Evolutionary conservation across 352 stramenopile species (phyloP).

Genomic region (Pythium chondricola): DNA sequence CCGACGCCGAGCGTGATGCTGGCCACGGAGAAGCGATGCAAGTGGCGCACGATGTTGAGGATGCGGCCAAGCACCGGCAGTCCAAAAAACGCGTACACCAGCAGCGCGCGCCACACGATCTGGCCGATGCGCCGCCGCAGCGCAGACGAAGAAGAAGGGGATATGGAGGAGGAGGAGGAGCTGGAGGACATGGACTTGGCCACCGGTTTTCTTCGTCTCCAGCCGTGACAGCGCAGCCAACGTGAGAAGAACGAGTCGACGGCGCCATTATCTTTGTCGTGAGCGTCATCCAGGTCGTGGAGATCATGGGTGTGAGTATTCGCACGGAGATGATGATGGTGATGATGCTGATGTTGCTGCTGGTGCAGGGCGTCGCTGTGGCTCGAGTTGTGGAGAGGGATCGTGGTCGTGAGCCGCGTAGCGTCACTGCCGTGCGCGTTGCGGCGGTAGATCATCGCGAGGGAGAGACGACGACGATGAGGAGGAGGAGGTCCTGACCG

Average conservation of each 20-base stretch:
- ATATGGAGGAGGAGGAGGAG: neutral
- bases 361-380: slow-evolving; percentile 16
- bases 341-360: slow-evolving; percentile 1
- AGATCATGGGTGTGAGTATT: no score
- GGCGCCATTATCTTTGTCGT: slow-evolving; percentile 9
- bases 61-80: slow-evolving; percentile 56
- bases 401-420: slow-evolving; percentile 25
- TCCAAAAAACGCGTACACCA: slow-evolving; percentile 63
- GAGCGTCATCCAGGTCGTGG: no score
- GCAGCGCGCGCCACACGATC: slow-evolving; percentile 56
- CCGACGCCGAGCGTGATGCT: slow-evolving; percentile 45
- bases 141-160: slow-evolving; percentile 4
- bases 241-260: slow-evolving; percentile 4
- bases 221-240: slow-evolving; percentile 4
- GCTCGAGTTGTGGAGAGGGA: slow-evolving; percentile 9
- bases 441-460: slow-evolving; percentile 61
- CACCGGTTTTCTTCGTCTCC: neutral
- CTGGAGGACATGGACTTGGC: neutral
- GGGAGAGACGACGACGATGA: neutral
- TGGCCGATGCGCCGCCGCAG: slow-evolving; percentile 25
- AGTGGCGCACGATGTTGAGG: slow-evolving; percentile 52
- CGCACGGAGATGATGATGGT: no score
- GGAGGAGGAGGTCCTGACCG: no score
- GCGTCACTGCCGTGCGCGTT: slow-evolving; percentile 31
- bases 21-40: slow-evolving; percentile 37